These are phyloP conservation scores for Microstegium vimineum DNA, from an alignment of 176 grass and related monocot species.

Conservation along the genomic window DNA sequence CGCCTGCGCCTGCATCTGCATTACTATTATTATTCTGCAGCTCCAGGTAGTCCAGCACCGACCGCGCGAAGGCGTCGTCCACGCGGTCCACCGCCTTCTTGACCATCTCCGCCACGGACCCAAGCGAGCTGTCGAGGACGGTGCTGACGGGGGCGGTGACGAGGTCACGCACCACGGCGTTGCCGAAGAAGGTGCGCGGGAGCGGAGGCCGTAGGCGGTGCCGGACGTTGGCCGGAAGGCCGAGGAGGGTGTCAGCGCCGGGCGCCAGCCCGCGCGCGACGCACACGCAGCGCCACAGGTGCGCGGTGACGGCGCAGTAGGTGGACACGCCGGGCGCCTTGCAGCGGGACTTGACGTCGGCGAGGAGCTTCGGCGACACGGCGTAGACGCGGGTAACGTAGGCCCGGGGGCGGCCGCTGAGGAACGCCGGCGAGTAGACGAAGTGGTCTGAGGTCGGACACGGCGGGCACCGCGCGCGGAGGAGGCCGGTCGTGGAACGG, in stretches of 20 bases:
- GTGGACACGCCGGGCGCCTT: slow-evolving; percentile 31
- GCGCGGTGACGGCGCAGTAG: slow-evolving; percentile 34
- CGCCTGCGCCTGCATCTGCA: too few species aligned
- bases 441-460: slow-evolving; percentile 21
- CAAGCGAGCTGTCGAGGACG: too few species aligned
- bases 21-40: too few species aligned
- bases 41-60: too few species aligned
- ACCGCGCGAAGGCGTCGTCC: too few species aligned
- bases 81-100: too few species aligned
- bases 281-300: slow-evolving; percentile 56
- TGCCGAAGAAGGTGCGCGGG: too few species aligned
- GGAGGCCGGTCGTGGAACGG: slow-evolving; percentile 46
- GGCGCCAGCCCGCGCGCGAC: slow-evolving; percentile 24
- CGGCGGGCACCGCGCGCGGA: slow-evolving; percentile 30
- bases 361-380: slow-evolving; percentile 19
- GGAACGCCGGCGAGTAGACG: slow-evolving; percentile 17
- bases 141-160: too few species aligned
- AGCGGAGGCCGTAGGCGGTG: too few species aligned
- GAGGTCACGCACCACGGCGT: too few species aligned
- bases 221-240: too few species aligned
- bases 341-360: slow-evolving; percentile 18
- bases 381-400: slow-evolving; percentile 36
- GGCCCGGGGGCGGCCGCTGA: not conserved
- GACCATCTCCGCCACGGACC: too few species aligned
- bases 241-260: not conserved